Evolutionary conservation across 1,139 yeast genomes (phyloP).

Genomic region (Meyerozyma smithsonii): DNA sequence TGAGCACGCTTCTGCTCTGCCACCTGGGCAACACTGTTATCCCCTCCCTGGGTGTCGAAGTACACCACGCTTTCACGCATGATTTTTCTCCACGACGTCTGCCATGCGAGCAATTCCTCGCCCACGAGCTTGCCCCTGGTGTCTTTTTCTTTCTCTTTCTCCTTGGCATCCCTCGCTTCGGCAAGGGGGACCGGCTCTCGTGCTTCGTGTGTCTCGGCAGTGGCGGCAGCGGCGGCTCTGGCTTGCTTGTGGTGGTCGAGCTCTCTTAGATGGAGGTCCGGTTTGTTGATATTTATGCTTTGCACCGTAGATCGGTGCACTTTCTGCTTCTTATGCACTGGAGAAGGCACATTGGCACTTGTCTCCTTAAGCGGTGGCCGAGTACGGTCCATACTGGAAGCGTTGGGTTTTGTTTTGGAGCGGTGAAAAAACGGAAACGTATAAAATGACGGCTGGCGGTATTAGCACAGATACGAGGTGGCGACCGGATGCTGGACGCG

Average conservation of each 20-base stretch:
- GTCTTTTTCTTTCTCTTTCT: constrained; percentile 6
- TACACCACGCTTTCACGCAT: constrained; percentile 73
- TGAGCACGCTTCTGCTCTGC: constrained; percentile 52
- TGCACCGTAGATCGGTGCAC: constrained; percentile 10
- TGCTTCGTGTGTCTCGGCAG: constrained; percentile 4
- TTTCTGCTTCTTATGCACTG: constrained; percentile 29
- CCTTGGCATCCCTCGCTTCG: constrained; percentile 6
- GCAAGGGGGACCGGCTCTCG: constrained; percentile 1
- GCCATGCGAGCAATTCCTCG: constrained; percentile 68
- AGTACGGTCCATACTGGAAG: constrained; percentile 3
- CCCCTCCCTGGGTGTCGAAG: constrained; percentile 67
- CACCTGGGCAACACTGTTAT: constrained; percentile 36
- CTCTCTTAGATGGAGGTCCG: not conserved
- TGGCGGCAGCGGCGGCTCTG: too few relatives aligned
- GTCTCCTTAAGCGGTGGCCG: constrained; percentile 42
- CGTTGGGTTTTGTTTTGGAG: not conserved
- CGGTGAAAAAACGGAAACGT: not conserved
- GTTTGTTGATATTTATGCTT: not conserved
- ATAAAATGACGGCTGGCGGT: not conserved
- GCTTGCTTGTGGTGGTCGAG: not conserved
- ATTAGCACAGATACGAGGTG: too few relatives aligned
- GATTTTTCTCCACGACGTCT: constrained; percentile 72
- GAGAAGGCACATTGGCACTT: constrained; percentile 39
- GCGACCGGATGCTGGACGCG: not conserved
- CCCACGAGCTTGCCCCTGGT: constrained; percentile 32